These are phyloP conservation scores for Candolleomyces aberdarensis DNA, from an alignment of 768 basidiomycete species.

Conservation along the genomic window DNA sequence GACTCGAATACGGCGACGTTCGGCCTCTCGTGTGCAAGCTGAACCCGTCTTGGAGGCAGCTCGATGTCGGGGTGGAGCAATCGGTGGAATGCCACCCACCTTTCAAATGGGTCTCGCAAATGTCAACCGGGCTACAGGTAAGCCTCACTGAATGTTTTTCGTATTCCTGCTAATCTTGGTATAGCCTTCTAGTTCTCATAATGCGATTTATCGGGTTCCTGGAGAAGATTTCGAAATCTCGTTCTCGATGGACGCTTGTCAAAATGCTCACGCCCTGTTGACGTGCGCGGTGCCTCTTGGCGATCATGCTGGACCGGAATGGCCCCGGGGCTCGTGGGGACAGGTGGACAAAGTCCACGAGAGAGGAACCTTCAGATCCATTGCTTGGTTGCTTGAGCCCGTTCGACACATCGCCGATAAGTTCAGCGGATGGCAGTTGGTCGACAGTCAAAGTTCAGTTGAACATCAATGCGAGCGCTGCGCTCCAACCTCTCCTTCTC, in stretches of 20 bases:
- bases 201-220: constrained; percentile 69
- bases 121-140: constrained; percentile 54
- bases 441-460: constrained; percentile 38
- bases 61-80: constrained; percentile 44
- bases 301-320: constrained; percentile 70
- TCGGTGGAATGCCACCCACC: constrained; percentile 58
- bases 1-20: constrained; percentile 79
- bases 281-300: constrained; percentile 72
- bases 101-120: constrained; percentile 57
- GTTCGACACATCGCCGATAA: constrained; percentile 70
- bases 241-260: constrained; percentile 60
- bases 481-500: constrained; percentile 72
- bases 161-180: constrained; percentile 7
- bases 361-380: constrained; percentile 69
- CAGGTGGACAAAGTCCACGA: constrained; percentile 89
- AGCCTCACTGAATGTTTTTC: constrained; percentile 12
- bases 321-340: constrained; percentile 71
- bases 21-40: constrained; percentile 76
- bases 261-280: constrained; percentile 73
- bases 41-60: constrained; percentile 77
- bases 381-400: constrained; percentile 88
- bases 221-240: constrained; percentile 45
- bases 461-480: constrained; percentile 70
- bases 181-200: constrained; percentile 50
- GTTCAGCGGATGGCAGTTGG: constrained; percentile 64